phyloP scores from a whole-genome alignment of 805 yeast genomes.

The Myxozyma vanderwaltii region DNA sequence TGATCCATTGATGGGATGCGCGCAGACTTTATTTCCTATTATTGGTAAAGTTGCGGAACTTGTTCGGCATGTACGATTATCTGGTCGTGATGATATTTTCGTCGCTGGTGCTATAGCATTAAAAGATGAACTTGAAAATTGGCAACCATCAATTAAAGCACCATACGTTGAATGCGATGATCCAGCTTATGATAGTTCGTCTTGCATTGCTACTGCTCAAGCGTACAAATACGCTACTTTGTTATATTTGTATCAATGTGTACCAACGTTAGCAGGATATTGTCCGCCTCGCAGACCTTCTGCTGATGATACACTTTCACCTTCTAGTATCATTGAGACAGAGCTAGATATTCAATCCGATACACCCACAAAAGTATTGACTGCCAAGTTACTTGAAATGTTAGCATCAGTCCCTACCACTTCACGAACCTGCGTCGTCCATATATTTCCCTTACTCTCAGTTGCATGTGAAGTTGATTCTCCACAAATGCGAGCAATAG shows the following conservation, averaged over 20 bases:
- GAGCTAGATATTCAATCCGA: constrained; percentile 7
- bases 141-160: constrained; percentile 55
- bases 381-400: constrained; percentile 60
- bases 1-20: constrained; percentile 70
- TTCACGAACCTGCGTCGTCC: constrained; percentile 59
- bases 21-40: constrained; percentile 62
- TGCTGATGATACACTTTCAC: not conserved
- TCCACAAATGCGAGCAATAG: constrained; percentile 65
- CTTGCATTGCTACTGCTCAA: constrained; percentile 70
- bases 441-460: constrained; percentile 65
- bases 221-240: constrained; percentile 64
- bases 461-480: constrained; percentile 66
- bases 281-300: constrained; percentile 8
- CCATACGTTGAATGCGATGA: constrained; percentile 46
- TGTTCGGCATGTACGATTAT: constrained; percentile 51
- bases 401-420: constrained; percentile 64
- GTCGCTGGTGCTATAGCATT: constrained; percentile 58
- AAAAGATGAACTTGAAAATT: constrained; percentile 54
- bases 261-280: constrained; percentile 54
- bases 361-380: constrained; percentile 36
- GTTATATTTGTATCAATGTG: constrained; percentile 66
- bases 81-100: constrained; percentile 35
- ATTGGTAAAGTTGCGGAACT: constrained; percentile 65
- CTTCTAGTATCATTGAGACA: not conserved
- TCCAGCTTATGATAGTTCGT: constrained; percentile 57